Percentiles rank a stretch among this genome's conserved stretches.
Conservation (phyloP, 805 yeast genomes). For the Metschnikowia bowlesiae region DNA sequence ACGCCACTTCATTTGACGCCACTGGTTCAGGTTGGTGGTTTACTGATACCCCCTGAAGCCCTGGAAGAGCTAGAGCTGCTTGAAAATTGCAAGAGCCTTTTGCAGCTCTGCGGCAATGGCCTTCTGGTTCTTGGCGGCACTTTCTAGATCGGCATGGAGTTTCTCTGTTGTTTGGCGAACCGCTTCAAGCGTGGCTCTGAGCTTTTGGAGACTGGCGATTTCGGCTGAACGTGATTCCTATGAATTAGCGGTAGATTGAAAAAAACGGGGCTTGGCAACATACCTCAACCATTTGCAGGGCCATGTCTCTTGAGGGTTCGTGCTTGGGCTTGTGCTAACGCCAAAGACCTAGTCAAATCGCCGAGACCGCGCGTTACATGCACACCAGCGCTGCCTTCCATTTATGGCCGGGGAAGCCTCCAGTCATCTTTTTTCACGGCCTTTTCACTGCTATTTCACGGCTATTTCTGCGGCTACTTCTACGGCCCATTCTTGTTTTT, state of each 20-base stretch:
- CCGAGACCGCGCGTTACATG: not conserved
- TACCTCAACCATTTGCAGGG: not conserved
- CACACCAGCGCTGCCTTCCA: too few species aligned
- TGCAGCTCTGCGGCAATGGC: constrained; percentile 8
- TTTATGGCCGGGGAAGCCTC: too few species aligned
- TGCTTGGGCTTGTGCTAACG: too few species aligned
- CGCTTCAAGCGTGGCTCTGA: constrained; percentile 28
- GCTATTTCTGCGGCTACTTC: too few species aligned
- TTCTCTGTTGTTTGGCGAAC: constrained; percentile 26
- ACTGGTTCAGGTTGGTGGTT: too few species aligned
- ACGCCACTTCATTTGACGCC: too few species aligned
- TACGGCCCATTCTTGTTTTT: too few species aligned
- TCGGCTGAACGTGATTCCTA: constrained; percentile 1
- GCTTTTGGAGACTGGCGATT: constrained; percentile 21
- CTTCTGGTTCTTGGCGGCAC: constrained; percentile 18
- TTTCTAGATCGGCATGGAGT: constrained; percentile 24
- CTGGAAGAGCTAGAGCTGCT: not conserved
- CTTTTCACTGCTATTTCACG: too few species aligned
- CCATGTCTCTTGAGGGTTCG: too few species aligned
- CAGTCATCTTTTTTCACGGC: too few species aligned
- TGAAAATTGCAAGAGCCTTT: not conserved
- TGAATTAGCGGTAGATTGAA: not conserved
- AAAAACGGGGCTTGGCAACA: not conserved
- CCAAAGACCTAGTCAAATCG: too few species aligned
- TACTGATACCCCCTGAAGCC: too few species aligned